Evolutionary conservation across 2,329 filamentous ascomycete species (phyloP).

Genomic region (Fusarium sp.): DNA sequence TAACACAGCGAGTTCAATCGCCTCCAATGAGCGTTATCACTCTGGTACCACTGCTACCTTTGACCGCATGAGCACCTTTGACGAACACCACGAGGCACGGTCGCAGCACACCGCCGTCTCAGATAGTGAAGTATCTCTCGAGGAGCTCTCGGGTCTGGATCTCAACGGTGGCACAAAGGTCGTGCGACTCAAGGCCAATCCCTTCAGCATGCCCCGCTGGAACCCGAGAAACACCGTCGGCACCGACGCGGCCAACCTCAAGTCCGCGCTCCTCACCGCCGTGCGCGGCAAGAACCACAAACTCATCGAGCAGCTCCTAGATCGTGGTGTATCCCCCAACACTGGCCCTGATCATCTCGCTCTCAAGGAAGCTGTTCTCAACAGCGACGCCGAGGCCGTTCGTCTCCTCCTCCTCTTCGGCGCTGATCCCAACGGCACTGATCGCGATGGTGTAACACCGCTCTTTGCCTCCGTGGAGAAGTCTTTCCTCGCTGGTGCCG

Average conservation of each 20-base stretch:
- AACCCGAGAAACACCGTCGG: constrained; percentile 56
- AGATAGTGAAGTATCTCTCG: constrained; percentile 42
- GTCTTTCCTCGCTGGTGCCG: constrained; percentile 64
- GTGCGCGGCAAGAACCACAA: constrained; percentile 66
- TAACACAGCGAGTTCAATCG: constrained; percentile 45
- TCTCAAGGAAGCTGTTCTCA: constrained; percentile 62
- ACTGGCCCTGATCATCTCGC: constrained; percentile 56
- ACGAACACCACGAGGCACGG: constrained; percentile 41
- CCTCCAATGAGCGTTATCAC: constrained; percentile 44
- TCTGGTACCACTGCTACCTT: constrained; percentile 38
- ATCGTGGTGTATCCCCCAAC: constrained; percentile 64
- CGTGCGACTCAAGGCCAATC: constrained; percentile 61
- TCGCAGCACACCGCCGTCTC: constrained; percentile 39
- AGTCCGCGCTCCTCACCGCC: constrained; percentile 60
- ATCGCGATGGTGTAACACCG: constrained; percentile 60
- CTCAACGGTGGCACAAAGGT: constrained; percentile 52
- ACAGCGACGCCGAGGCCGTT: constrained; percentile 62
- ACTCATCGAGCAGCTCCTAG: constrained; percentile 65
- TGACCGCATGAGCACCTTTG: constrained; percentile 45
- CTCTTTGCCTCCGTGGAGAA: constrained; percentile 61
- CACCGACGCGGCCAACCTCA: constrained; percentile 55
- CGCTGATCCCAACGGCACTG: constrained; percentile 62
- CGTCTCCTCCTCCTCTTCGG: constrained; percentile 66
- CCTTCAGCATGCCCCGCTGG: constrained; percentile 61
- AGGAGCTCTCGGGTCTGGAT: constrained; percentile 50